Evolutionary conservation across 1,284 basidiomycete species (phyloP).

Genomic region (Omphalotus olearius): DNA sequence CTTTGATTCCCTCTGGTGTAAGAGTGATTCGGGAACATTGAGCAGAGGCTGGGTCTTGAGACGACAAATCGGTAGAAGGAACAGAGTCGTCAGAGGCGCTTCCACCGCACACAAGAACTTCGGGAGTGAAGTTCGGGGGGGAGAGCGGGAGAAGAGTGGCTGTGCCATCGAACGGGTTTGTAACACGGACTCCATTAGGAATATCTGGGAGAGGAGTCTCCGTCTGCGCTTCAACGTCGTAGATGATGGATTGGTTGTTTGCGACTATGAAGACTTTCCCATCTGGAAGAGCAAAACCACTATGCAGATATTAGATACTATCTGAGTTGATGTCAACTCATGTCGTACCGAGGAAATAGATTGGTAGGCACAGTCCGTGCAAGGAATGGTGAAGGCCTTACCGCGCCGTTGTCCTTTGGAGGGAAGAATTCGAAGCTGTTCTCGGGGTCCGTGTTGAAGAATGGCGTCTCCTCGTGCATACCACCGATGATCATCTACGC

Average conservation of each 20-base stretch:
- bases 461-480: constrained; percentile 28
- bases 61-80: constrained; percentile 28
- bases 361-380: constrained; percentile 36
- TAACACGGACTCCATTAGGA: constrained; percentile 22
- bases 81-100: constrained; percentile 25
- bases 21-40: constrained; percentile 40
- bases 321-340: not conserved
- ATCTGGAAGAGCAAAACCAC: constrained; percentile 14
- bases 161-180: constrained; percentile 44
- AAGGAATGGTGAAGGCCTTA: constrained; percentile 12
- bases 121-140: constrained; percentile 38
- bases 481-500: constrained; percentile 38
- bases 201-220: constrained; percentile 17
- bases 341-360: constrained; percentile 32
- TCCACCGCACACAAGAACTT: constrained; percentile 49
- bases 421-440: constrained; percentile 17
- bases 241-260: constrained; percentile 31
- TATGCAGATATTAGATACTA: not conserved
- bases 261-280: constrained; percentile 15
- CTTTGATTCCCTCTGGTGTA: constrained; percentile 31
- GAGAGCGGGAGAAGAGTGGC: constrained; percentile 45
- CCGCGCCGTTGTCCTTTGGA: constrained; percentile 8
- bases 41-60: constrained; percentile 36
- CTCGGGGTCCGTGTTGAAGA: constrained; percentile 25
- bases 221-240: constrained; percentile 38